Percentiles rank a stretch among this genome's conserved stretches.
Conservation (phyloP, 2,329 filamentous ascomycete genomes). For the Trichoderma sp. region DNA sequence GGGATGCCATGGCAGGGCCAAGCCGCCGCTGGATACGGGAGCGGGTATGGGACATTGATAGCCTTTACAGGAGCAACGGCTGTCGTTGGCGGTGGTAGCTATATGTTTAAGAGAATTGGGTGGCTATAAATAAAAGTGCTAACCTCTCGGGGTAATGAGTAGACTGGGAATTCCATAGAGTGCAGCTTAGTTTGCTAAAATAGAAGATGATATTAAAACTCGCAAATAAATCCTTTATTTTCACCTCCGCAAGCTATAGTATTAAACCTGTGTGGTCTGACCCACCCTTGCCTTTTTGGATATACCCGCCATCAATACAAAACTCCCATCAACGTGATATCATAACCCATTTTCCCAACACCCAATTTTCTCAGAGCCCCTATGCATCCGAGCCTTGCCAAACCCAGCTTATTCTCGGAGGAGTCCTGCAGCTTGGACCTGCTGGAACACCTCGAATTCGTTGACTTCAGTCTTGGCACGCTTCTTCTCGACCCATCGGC, state of each 20-base stretch:
- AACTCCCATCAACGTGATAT: neutral
- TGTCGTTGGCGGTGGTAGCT: slow-evolving; percentile 35
- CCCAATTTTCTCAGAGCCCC: neutral
- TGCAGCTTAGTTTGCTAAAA: neutral
- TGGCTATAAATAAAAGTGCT: slow-evolving; percentile 33
- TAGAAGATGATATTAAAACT: no score
- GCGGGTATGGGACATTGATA: slow-evolving; percentile 40
- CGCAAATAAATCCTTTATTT: no score
- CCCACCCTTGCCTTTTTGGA: no score
- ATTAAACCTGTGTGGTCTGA: no score
- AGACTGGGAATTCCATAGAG: neutral
- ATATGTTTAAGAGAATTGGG: slow-evolving; percentile 36
- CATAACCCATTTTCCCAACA: neutral
- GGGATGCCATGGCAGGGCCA: slow-evolving; percentile 46
- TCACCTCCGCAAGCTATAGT: no score
- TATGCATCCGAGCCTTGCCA: neutral
- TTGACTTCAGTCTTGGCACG: slow-evolving; percentile 8
- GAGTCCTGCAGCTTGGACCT: slow-evolving; percentile 20
- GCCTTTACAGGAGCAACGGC: slow-evolving; percentile 40
- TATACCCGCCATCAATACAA: no score
- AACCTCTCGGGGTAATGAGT: neutral
- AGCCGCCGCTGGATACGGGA: slow-evolving; percentile 37
- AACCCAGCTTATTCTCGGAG: neutral
- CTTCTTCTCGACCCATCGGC: slow-evolving; percentile 13
- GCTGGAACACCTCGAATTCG: slow-evolving; percentile 15